phyloP scores from a whole-genome alignment of 257 asterid genomes.

The Solanum tarijense region DNA sequence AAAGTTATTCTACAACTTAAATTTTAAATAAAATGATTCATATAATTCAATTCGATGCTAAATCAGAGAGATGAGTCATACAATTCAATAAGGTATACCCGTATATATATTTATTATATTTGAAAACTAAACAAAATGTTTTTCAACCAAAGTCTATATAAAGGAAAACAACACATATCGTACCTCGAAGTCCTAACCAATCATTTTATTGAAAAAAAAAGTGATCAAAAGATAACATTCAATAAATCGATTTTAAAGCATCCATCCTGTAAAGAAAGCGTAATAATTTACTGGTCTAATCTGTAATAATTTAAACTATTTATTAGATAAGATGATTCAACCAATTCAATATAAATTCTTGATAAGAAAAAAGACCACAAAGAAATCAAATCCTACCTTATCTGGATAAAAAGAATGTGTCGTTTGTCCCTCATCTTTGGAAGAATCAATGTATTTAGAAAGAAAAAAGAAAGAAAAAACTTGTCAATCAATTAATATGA shows the following conservation, averaged over 20 bases:
- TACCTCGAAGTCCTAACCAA: not conserved
- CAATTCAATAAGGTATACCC: not conserved
- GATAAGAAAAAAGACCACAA: not conserved
- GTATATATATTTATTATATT: not conserved
- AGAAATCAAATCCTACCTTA: not conserved
- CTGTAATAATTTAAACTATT: not conserved
- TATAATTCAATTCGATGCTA: not conserved
- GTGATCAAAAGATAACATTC: not conserved
- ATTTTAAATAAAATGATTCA: not conserved
- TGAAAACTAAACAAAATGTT: not conserved
- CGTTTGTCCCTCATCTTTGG: not conserved
- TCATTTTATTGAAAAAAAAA: not conserved
- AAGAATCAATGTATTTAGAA: not conserved
- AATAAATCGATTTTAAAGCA: not conserved
- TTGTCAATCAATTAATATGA: not conserved
- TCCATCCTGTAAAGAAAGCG: not conserved
- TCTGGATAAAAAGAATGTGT: not conserved
- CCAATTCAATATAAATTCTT: not conserved
- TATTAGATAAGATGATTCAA: not conserved
- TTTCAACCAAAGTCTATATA: not conserved
- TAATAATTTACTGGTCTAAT: not conserved
- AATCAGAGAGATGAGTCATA: not conserved
- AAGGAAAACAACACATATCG: not conserved
- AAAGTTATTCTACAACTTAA: not conserved
- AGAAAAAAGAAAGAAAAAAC: not conserved